phyloP scores from a whole-genome alignment of 371 early-diverging fungal species.

The Mortierella sp. region DNA sequence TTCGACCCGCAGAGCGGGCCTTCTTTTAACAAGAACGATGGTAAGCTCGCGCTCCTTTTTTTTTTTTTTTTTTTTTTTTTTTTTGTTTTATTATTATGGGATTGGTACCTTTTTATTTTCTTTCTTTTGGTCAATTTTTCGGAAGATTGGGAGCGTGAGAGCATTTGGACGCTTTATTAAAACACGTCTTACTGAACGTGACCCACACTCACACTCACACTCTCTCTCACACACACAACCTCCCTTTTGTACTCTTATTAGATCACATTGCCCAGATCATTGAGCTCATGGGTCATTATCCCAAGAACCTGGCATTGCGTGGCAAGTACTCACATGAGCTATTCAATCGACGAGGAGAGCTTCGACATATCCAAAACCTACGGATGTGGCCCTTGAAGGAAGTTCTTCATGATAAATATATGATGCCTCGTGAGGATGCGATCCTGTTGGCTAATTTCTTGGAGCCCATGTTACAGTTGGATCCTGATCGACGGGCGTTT shows the following conservation, averaged over 20 bases:
- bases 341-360: conserved; percentile 61
- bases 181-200: too few species aligned
- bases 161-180: too few species aligned
- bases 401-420: conserved; percentile 55
- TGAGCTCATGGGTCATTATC: conserved; percentile 90
- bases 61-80: conserved; percentile 6
- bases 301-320: conserved; percentile 56
- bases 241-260: conserved; percentile 26
- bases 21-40: conserved; percentile 90
- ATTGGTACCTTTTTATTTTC: not conserved
- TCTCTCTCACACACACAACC: not conserved
- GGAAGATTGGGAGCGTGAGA: not conserved
- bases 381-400: conserved; percentile 85
- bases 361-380: conserved; percentile 87
- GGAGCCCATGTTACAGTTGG: conserved; percentile 28
- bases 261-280: conserved; percentile 97
- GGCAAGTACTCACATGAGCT: conserved; percentile 50
- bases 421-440: conserved; percentile 5
- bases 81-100: conserved; percentile 7
- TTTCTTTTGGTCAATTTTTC: not conserved
- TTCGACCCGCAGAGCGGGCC: conserved; percentile 92
- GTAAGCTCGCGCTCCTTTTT: conserved; percentile 53
- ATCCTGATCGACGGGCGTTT: conserved; percentile 20
- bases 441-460: conserved; percentile 21
- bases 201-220: too few species aligned